phyloP scores from a whole-genome alignment of 1,284 basidiomycete species.

The Pisolithus thermaeus region DNA sequence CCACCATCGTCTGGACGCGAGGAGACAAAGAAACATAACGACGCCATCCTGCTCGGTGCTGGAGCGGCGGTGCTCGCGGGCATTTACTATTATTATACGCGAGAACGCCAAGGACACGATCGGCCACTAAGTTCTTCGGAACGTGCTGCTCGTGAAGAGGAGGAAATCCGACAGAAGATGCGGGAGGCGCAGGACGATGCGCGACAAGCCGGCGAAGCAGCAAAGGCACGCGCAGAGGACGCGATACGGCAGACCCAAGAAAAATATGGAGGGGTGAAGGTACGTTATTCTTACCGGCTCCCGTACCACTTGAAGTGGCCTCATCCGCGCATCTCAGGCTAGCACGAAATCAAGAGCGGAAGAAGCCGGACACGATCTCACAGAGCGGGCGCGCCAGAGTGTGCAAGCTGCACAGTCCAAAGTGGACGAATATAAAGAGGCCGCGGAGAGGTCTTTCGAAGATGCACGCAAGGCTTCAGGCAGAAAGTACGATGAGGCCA shows the following conservation, averaged over 20 bases:
- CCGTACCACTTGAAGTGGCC: not conserved
- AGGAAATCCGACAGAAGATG: not conserved
- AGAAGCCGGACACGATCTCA: conserved; percentile 38
- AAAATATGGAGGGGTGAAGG: conserved; percentile 42
- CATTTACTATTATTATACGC: conserved; percentile 23
- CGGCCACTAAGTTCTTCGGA: conserved; percentile 28
- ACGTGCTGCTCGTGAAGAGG: conserved; percentile 15
- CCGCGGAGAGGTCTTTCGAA: conserved; percentile 34
- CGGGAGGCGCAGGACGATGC: conserved; percentile 4
- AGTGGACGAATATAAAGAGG: conserved; percentile 37
- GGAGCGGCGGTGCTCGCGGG: conserved; percentile 25
- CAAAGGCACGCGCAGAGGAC: conserved; percentile 39
- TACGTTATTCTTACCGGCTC: conserved; percentile 21
- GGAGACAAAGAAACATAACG: conserved; percentile 9
- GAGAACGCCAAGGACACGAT: conserved; percentile 34
- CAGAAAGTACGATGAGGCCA: conserved; percentile 28
- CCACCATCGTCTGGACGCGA: conserved; percentile 4
- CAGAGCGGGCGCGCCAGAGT: conserved; percentile 33
- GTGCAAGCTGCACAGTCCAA: conserved; percentile 40
- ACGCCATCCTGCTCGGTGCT: conserved; percentile 24
- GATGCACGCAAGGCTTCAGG: conserved; percentile 36
- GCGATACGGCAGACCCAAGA: conserved; percentile 35
- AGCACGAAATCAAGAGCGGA: conserved; percentile 26
- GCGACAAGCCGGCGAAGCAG: conserved; percentile 15
- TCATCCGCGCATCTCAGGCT: not conserved